A percentile compares a stretch with the other conserved stretches of the same genome.
These are phyloP conservation scores for Geotrichum histeridarum DNA, from an alignment of 1,139 yeast genomes.

Conservation along the genomic window DNA sequence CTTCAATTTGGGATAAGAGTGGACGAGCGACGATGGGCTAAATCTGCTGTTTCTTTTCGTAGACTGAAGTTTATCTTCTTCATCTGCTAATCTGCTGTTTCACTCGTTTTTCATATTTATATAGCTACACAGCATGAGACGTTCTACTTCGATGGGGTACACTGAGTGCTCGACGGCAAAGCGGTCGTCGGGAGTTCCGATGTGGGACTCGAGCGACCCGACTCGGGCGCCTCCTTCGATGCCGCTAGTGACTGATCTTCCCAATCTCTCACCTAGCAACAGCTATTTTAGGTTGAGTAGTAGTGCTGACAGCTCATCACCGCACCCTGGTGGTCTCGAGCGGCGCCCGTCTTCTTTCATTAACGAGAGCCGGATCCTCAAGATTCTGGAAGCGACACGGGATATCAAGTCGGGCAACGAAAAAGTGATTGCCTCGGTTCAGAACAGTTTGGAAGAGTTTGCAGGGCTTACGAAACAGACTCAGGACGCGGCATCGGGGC, in stretches of 20 bases:
- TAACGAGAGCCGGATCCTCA: conserved; percentile 33
- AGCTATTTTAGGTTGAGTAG: conserved; percentile 18
- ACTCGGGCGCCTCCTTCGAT: conserved; percentile 39
- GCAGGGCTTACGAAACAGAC: conserved; percentile 41
- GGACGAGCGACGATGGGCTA: too few relatives aligned
- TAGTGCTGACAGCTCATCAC: too few relatives aligned
- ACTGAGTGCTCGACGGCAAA: too few relatives aligned
- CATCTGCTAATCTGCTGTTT: too few relatives aligned
- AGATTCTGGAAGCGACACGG: conserved; percentile 32
- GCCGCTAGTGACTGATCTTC: conserved; percentile 37
- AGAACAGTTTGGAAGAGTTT: conserved; percentile 41
- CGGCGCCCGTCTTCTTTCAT: conserved; percentile 28
- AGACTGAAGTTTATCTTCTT: too few relatives aligned
- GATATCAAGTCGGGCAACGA: conserved; percentile 30
- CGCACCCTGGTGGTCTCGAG: conserved; percentile 24
- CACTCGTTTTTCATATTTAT: too few relatives aligned
- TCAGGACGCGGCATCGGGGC: conserved; percentile 41
- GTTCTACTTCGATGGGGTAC: too few relatives aligned
- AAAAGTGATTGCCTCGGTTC: conserved; percentile 37
- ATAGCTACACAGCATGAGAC: too few relatives aligned
- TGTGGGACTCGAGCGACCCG: conserved; percentile 40
- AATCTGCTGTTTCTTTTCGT: too few relatives aligned
- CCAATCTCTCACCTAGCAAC: conserved; percentile 24
- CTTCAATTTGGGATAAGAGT: too few relatives aligned
- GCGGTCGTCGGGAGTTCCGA: conserved; percentile 7